Base-by-base conservation (phyloP, 1,284 basidiomycete species). In the Porodaedalea pini region DNA sequence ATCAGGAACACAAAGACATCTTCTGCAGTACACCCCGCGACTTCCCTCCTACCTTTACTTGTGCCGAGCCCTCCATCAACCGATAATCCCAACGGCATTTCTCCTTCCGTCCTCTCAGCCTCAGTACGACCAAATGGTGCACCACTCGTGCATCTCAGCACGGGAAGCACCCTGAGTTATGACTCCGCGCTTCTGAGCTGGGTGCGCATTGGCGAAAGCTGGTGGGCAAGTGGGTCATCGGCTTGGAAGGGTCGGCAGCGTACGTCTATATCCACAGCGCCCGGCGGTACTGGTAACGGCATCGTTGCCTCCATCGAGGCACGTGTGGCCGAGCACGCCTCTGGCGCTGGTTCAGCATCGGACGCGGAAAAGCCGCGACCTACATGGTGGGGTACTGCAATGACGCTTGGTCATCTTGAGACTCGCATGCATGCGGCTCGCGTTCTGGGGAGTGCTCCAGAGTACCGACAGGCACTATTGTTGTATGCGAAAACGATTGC, bases 391-490 rank as follows among this genome's bases (percentile, higher is more conserved):
- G 78, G 71, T 57, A 75, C 83, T 3, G 90, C 92, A 13, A 68
- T 93, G 64, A 90, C 89, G 7, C 77, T 96, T 6, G 89, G 87
- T 1, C 91, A 95, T 71, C 74, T 94, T 58, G 94, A 97, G 74
- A 85, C 83, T 47, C 81, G 85, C 60, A 70, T 95, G 70, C 82
- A 86, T 65, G 83, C 86, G 3, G 82, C 90, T 10, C 81, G 77
- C 60, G 69, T 83, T 40, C 72, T 94, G 37, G 88, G 92, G 17
- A 94, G 92, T 63, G 82, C 83, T n/a, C 71, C 76, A 47, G 94
- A 97, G 71, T 94, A 90, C 71, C 88, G 85, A 70, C 79, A 85
- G 65, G 84, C 83, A 58, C 68, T 96, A 63, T 65, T 86, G 56
- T 66, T 83, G 63, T 96, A 95, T 70, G 86, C 90, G 49, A 88